Percentiles rank a stretch among this genome's conserved stretches.
phyloP scores from a whole-genome alignment of 345 rosid species.

The Mallotus nudiflorus region DNA sequence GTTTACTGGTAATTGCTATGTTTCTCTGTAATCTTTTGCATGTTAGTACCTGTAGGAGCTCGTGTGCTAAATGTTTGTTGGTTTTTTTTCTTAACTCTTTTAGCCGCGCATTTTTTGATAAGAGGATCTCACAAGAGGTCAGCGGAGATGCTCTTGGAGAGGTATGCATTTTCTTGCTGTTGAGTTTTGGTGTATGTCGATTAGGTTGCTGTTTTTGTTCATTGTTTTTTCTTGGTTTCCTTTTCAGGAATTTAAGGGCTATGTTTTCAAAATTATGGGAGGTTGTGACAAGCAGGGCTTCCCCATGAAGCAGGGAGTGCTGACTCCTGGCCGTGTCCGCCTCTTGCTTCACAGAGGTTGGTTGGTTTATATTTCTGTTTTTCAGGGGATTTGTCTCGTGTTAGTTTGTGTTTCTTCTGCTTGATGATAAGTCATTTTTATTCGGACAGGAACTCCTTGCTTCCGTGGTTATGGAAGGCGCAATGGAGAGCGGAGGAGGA shows the following conservation, averaged over 20 bases:
- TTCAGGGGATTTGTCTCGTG: background rate
- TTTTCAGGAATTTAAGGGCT: conserved; percentile 81
- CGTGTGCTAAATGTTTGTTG: no score
- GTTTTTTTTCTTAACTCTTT: no score
- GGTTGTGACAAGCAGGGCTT: conserved; percentile 97
- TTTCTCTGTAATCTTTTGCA: no score
- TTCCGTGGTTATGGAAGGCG: conserved; percentile 83
- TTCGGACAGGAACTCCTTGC: conserved; percentile 68
- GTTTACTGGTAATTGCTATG: no score
- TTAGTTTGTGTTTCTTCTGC: no score
- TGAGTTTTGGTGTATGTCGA: background rate
- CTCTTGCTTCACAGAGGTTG: conserved; percentile 84
- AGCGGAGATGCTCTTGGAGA: conserved; percentile 77
- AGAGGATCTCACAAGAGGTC: conserved; percentile 85
- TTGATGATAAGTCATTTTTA: background rate
- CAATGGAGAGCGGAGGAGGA: conserved; percentile 77
- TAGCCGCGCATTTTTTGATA: conserved; percentile 69
- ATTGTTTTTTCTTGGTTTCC: background rate
- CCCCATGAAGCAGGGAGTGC: conserved; percentile 95
- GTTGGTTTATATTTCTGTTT: conserved; percentile 25
- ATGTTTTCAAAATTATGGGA: conserved; percentile 87
- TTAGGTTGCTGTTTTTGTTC: background rate
- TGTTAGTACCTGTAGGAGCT: no score
- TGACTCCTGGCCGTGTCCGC: conserved; percentile 89
- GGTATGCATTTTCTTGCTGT: conserved; percentile 29